These are phyloP conservation scores for Colletotrichum sp. DNA, from an alignment of 2,329 filamentous ascomycete genomes.

Conservation along the genomic window DNA sequence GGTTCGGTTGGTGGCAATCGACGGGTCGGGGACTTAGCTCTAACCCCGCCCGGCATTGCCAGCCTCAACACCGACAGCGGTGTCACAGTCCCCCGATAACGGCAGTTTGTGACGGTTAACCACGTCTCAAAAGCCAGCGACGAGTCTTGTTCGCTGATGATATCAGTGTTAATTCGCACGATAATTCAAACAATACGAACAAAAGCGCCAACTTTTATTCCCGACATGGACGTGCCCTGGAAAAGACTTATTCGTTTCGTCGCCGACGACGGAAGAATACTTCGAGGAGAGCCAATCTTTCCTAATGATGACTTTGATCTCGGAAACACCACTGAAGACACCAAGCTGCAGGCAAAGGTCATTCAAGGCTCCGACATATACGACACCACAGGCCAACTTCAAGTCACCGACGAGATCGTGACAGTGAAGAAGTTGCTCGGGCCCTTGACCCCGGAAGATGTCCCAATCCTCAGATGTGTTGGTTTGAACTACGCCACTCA, in stretches of 20 bases:
- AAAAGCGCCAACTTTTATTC: constrained; percentile 23
- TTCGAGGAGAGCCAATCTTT: constrained; percentile 58
- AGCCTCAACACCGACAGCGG: neutral
- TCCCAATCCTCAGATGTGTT: constrained; percentile 62
- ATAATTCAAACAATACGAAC: neutral
- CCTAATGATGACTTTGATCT: constrained; percentile 50
- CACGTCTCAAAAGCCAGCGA: neutral
- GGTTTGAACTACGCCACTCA: constrained; percentile 67
- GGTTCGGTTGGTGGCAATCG: neutral
- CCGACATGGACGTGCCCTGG: constrained; percentile 45
- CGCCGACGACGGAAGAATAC: constrained; percentile 51
- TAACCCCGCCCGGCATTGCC: neutral
- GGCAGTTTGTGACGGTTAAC: neutral
- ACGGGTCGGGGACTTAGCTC: neutral
- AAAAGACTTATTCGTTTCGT: constrained; percentile 59
- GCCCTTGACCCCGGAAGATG: constrained; percentile 52
- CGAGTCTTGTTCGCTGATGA: neutral
- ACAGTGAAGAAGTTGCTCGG: constrained; percentile 59
- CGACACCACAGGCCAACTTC: constrained; percentile 48
- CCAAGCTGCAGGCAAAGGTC: constrained; percentile 55
- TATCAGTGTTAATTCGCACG: neutral
- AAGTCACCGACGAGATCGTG: constrained; percentile 57
- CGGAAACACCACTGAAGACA: constrained; percentile 49
- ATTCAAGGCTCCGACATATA: constrained; percentile 56
- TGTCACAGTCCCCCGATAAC: neutral